These are phyloP conservation scores for Pelargonium nanum DNA, from an alignment of 345 rosid genomes.

Conservation along the genomic window DNA sequence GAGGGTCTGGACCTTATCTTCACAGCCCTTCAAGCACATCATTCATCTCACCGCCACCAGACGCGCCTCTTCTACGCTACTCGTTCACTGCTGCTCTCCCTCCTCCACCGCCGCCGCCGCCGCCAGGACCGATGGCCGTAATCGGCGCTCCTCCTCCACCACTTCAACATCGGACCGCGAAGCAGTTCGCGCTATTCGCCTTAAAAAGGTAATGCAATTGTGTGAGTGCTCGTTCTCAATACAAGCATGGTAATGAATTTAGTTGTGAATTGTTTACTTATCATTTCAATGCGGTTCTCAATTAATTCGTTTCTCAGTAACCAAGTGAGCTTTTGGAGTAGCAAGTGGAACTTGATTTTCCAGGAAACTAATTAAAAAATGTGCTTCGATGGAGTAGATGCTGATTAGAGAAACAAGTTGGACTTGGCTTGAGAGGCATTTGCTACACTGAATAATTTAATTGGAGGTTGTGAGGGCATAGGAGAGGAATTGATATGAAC, in stretches of 20 bases:
- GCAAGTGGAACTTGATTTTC: too few relatives aligned
- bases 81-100: constrained; percentile 33
- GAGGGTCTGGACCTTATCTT: constrained; percentile 51
- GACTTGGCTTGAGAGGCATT: too few relatives aligned
- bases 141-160: constrained; percentile 36
- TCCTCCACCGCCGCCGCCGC: constrained; percentile 27
- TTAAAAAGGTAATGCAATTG: constrained; percentile 45
- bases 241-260: background rate
- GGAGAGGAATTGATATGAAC: too few relatives aligned
- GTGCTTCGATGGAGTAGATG: too few relatives aligned
- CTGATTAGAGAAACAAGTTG: too few relatives aligned
- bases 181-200: constrained; percentile 76
- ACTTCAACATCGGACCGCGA: constrained; percentile 85
- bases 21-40: constrained; percentile 48
- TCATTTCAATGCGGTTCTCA: too few relatives aligned
- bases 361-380: too few relatives aligned
- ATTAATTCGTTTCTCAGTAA: too few relatives aligned
- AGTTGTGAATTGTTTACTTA: too few relatives aligned
- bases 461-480: too few relatives aligned
- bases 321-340: too few relatives aligned
- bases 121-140: constrained; percentile 35
- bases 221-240: background rate
- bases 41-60: constrained; percentile 29
- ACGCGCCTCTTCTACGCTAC: constrained; percentile 19
- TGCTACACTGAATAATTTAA: too few relatives aligned